phyloP scores from a whole-genome alignment of 371 early-diverging fungal species.

The Mucor piriformis region DNA sequence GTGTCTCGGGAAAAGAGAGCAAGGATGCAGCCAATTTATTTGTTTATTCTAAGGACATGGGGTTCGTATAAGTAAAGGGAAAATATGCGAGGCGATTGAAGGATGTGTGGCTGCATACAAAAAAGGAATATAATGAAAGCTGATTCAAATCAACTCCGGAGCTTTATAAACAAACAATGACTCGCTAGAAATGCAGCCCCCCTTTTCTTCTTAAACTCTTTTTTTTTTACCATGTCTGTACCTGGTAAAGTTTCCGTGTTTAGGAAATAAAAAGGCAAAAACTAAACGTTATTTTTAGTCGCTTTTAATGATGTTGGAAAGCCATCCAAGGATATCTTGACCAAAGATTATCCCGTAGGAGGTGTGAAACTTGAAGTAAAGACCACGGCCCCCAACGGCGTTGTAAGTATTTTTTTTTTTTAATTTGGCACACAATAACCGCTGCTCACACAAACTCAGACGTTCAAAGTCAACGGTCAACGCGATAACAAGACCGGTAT shows the following conservation, averaged over 20 bases:
- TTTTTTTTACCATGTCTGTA: constrained; percentile 2
- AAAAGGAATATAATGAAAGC: no score
- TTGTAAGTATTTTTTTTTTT: constrained; percentile 65
- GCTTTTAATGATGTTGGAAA: constrained; percentile 94
- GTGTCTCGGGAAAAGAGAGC: no score
- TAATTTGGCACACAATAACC: no score
- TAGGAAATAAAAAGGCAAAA: not conserved
- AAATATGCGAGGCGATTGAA: no score
- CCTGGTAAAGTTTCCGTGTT: not conserved
- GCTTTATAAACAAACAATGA: no score
- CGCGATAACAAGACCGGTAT: constrained; percentile 93
- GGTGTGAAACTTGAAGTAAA: constrained; percentile 95
- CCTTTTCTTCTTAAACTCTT: constrained; percentile 4
- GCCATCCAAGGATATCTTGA: constrained; percentile 91
- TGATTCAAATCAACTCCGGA: no score
- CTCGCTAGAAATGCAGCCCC: not conserved
- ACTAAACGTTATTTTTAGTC: constrained; percentile 29
- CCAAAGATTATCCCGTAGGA: constrained; percentile 95
- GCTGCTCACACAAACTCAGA: constrained; percentile 49
- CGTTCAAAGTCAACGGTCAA: constrained; percentile 92
- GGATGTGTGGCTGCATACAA: no score
- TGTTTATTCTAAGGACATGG: no score
- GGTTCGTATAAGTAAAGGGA: no score
- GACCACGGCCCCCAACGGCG: constrained; percentile 91
- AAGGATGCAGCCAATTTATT: no score